Conservation (phyloP, 352 stramenopile species). For the Saprolegnia parasitica region DNA sequence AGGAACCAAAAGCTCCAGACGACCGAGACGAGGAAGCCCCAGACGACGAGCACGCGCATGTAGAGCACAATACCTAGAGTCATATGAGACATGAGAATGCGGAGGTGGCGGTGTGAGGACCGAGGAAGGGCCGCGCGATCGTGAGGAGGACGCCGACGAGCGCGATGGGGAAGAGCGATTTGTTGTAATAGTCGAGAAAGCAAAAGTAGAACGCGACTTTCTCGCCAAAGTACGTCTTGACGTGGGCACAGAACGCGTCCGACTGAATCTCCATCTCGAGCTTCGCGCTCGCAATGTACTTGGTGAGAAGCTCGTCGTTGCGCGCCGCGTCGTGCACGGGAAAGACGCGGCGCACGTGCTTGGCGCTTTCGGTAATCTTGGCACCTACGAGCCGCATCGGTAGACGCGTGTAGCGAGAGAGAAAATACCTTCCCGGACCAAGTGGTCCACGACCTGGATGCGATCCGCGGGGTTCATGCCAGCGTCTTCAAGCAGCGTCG, state of each 20-base stretch:
- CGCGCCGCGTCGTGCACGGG: constrained; percentile 66
- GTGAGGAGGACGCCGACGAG: constrained; percentile 65
- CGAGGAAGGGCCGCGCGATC: constrained; percentile 29
- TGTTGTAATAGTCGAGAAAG: constrained; percentile 86
- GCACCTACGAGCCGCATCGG: constrained; percentile 27
- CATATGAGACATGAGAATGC: constrained; percentile 35
- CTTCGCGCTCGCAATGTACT: constrained; percentile 62
- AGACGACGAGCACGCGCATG: constrained; percentile 71
- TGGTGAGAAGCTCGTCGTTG: constrained; percentile 69
- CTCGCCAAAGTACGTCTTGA: constrained; percentile 76
- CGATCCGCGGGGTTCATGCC: constrained; percentile 68
- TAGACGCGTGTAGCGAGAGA: neutral
- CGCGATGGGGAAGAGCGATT: constrained; percentile 67
- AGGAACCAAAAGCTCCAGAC: constrained; percentile 79
- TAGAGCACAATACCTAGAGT: constrained; percentile 68
- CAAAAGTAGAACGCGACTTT: constrained; percentile 84
- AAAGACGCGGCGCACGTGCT: constrained; percentile 67
- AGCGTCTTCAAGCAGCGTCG: constrained; percentile 47
- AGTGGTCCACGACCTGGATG: constrained; percentile 79
- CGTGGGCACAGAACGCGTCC: constrained; percentile 48
- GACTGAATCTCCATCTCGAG: constrained; percentile 50
- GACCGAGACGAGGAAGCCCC: constrained; percentile 70
- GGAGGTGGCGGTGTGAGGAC: neutral
- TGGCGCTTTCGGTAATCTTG: constrained; percentile 50
- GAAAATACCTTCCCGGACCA: constrained; percentile 51